Percentiles rank a stretch among this genome's conserved stretches.
Evolutionary conservation across 2,329 filamentous ascomycete genomes (phyloP).

Genomic region (Calcarisporium arbuscula): DNA sequence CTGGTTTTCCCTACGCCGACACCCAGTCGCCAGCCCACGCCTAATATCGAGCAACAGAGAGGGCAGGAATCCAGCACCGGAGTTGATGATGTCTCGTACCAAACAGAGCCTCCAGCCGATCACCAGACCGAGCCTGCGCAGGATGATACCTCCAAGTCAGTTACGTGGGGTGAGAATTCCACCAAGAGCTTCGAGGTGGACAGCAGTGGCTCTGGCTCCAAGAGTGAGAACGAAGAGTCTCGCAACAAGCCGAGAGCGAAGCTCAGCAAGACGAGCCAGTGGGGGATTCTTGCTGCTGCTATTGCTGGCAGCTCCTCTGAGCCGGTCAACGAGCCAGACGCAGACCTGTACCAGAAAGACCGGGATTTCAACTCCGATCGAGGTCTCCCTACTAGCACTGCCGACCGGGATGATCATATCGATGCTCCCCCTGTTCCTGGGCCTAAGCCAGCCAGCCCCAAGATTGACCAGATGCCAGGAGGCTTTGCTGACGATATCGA

Average conservation of each 20-base stretch:
- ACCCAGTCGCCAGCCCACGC: slow-evolving; percentile 36
- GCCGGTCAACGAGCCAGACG: slow-evolving; percentile 26
- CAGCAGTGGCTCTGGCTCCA: slow-evolving; percentile 22
- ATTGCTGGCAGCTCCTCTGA: slow-evolving; percentile 34
- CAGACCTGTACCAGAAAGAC: slow-evolving; percentile 13
- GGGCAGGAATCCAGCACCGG: slow-evolving; percentile 12
- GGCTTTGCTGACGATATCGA: slow-evolving; percentile 61
- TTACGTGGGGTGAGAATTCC: slow-evolving; percentile 60
- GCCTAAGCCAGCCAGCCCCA: slow-evolving; percentile 48
- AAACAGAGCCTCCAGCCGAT: slow-evolving; percentile 21
- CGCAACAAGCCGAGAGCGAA: slow-evolving; percentile 26
- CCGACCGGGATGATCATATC: slow-evolving; percentile 32
- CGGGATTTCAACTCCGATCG: slow-evolving; percentile 10
- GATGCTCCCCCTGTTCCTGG: slow-evolving; percentile 47
- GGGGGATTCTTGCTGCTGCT: slow-evolving; percentile 47
- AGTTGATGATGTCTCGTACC: slow-evolving; percentile 15
- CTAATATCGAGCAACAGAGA: slow-evolving; percentile 22
- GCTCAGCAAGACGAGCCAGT: slow-evolving; percentile 36
- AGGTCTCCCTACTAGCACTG: slow-evolving; percentile 13
- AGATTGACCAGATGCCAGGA: slow-evolving; percentile 51
- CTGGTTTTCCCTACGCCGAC: slow-evolving; percentile 54
- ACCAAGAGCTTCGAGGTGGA: slow-evolving; percentile 58
- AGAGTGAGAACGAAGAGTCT: slow-evolving; percentile 17
- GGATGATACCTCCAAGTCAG: slow-evolving; percentile 46
- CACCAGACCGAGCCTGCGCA: slow-evolving; percentile 2